Base-by-base conservation (phyloP, 106 monocot genomes). In the Dendrobium officinale region DNA sequence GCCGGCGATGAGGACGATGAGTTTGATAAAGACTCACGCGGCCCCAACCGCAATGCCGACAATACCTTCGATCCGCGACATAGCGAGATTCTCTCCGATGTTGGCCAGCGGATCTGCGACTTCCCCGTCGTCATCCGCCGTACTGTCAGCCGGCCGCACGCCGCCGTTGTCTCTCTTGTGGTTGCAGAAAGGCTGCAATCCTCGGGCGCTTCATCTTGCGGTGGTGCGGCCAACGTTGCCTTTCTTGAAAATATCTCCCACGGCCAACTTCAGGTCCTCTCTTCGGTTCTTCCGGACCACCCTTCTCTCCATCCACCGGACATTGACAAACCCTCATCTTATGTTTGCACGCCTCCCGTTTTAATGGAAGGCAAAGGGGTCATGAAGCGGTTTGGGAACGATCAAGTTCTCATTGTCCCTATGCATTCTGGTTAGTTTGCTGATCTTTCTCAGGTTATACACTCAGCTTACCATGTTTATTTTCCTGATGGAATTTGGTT, bases 181-280 rank as follows among this genome's bases (percentile, higher is more conserved):
- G 88, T 92, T 3, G 91, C 91, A 4, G 96, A 92, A 81, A 80
- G 84, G 45, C 22, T 55, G 24, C 27, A 48, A 49, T 41, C 42
- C 5, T 48, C 73, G 24, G 45, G 77, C 67, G 31, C 55, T 9
- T 19, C 37, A 5, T 17, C 61, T 40, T 44, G 67, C 6, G 24
- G 59, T 1, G 54, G 41, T 47, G 49, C 67, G 4, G 29, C 78
- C 22, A 19, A 18, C 33, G 42, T 78, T 4, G 67, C 85, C 40
- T 64, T 77, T 1, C 67, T 98, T 1, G 98, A 98, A 86, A 98
- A 98, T 79, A 81, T 98, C 29, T 98, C 98, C 22, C 89, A 98
- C 31, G 98, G 98, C 42, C 98, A 98, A 89, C 82, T 92, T 43
- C 98, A 98, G 88, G 86, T 86, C 11, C 79, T 94, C 51, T 98